Evolutionary conservation across 441 rosid genomes (phyloP), one percentile per base, ranked within the genome.

Genomic region (Gossypium trilobum): DNA sequence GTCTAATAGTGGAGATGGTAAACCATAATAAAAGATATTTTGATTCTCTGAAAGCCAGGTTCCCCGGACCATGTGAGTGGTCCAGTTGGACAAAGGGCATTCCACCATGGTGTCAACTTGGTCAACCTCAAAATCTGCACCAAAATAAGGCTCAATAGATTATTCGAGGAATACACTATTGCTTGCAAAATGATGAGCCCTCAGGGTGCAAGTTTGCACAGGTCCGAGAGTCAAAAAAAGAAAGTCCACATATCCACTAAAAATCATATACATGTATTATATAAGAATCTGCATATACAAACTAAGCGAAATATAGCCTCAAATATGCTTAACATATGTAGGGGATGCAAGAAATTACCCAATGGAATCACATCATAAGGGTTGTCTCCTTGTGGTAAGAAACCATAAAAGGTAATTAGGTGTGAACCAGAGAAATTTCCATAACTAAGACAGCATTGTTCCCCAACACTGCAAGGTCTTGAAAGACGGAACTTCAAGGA

Each of bases 31-130:
- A 85, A 94, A 94, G 68, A 88, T 79, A 67, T 33, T 11, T 51
- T 88, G 92, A 74, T 87, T 87, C 22, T 78, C 84, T 19, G 97
- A 92, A 59, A 90, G 81, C 97, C 97, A 94, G 61, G 97, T 94
- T 58, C 95, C 97, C 22, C 97, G 85, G 64, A 94, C 85, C 99
- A 92, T 92, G 84, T 94, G 96, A 78, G 84, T 67, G 71, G 83
- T 83, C 90, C 89, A 81, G 44, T 74, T 77, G 61, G 79, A 80
- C 55, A 70, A 55, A 6, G 84, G 56, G 54, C 84, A 68, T 7
- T 74, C 85, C 68, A 85, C 86, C 29, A 52, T 36, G 68, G 77
- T 74, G 57, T 83, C 91, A 68, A 68, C 63, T 58, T 75, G 77
- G 8, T 78, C 83, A 79, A 73, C 83, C 81, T 86, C 96, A 77